Base-by-base conservation (phyloP, 495 filamentous ascomycete genomes). In the Lindgomyces ingoldianus region DNA sequence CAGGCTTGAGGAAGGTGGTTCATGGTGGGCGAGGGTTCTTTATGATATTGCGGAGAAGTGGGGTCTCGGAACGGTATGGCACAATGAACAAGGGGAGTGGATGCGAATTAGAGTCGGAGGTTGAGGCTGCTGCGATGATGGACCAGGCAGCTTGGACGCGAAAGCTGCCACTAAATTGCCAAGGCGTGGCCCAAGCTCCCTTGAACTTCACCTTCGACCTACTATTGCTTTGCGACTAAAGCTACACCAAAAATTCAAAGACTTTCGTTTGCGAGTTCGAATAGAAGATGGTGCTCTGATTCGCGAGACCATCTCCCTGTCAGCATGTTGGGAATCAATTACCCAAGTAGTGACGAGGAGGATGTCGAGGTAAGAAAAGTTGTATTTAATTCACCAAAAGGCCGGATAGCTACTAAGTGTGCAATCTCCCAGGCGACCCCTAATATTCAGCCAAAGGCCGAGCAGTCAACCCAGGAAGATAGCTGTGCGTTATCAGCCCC, bases 1-100 rank as follows among this genome's bases (percentile, higher is more conserved):
- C 93, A 98, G 70, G 87, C 87, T 86, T 96, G 90, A 62, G 93
- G 93, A 74, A 91, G 85, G 79, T 98, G 93, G 76, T 97, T 93
- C 93, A 98, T 98, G 60, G 26, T 69, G 62, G 10, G 12, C 26
- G 30, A 46, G 46, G 46, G 18, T 10, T 18, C n/a, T 16, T 50
- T 11, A 42, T 3, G 24, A 22, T 22, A 24, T 45, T 27, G 46
- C 6, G 47, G 18, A 21, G 24, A 48, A 33, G 24, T 30, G 26
- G 41, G 39, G 21, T 10, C 36, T 14, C 27, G 18, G 33, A 48
- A 19, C 56, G 6, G 46, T 33, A 29, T 39, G 12, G 16, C 22
- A 22, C 4, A 47, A 22, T 25, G 60, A 25, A 46, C 14, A 14
- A 39, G 39, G 39, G 25, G 27, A 19, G 33, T 33, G 26, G 57